Base-by-base conservation (phyloP, 169 alveolate species). In the Eimeria maxima region DNA sequence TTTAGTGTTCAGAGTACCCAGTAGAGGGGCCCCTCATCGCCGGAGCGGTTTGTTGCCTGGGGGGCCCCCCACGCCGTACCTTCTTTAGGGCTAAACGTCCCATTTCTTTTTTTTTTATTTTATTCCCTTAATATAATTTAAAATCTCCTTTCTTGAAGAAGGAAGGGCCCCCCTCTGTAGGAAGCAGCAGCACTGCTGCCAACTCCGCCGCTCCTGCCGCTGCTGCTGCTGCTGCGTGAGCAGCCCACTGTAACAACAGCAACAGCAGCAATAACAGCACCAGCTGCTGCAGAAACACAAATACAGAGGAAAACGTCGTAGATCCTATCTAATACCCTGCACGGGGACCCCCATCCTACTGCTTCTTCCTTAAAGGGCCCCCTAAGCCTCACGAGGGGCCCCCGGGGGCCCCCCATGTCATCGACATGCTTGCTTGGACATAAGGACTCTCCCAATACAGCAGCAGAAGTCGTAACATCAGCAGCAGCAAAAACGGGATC, bases 181-280 rank as follows among this genome's bases (percentile, higher is more conserved):
- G 57, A 11, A 50, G 57, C 57, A 50, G 57, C 33, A 16, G 74
- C 74, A 5, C 5, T n/a, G 4, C 5, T n/a, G 33, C 8, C 74
- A 65, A n/a, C 27, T 22, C 74, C 6, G 74, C 74, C 6, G 74
- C 74, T 65, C 29, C 74, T 65, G 74, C 74, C 4, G 74, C 74
- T 65, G 74, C 74, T 65, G 33, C 74, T 65, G 29, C 74, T 16
- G 74, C 74, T 65, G n/a, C n/a, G n/a, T n/a, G n/a, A n/a, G n/a
- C n/a, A n/a, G n/a, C 74, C 38, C 6, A 22, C 10, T 65, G 74
- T n/a, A 65, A n/a, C 74, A 65, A n/a, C 74, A 65, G 74, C 74
- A 65, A n/a, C 74, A 65, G 74, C 20, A 65, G 74, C 74, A 50
- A 50, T 11, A 50, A 11, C 57, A 50, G 57, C 57, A 50, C 57